These are phyloP conservation scores for Pseudocercospora pini-densiflorae DNA, from an alignment of 2,329 filamentous ascomycete genomes.

Conservation along the genomic window DNA sequence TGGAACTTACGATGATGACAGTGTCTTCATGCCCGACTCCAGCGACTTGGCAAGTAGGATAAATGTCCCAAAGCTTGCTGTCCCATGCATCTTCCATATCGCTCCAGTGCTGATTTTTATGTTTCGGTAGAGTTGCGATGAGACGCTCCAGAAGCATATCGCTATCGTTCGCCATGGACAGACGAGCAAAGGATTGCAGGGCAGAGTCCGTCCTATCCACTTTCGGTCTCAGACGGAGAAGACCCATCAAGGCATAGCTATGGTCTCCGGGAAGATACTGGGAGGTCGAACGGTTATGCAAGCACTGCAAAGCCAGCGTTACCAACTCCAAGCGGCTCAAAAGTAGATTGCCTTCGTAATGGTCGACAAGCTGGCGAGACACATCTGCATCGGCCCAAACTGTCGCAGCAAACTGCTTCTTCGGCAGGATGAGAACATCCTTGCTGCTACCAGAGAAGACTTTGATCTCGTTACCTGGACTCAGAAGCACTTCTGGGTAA, in stretches of 20 bases:
- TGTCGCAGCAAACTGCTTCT: slow-evolving; percentile 47
- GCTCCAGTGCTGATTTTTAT: slow-evolving; percentile 45
- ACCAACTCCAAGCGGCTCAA: slow-evolving; percentile 50
- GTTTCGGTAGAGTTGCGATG: slow-evolving; percentile 48
- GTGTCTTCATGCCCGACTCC: slow-evolving; percentile 50
- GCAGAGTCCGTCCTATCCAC: slow-evolving; percentile 47
- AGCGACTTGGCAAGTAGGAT: slow-evolving; percentile 48
- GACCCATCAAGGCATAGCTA: slow-evolving; percentile 54
- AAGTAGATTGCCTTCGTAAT: slow-evolving; percentile 50
- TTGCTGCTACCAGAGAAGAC: slow-evolving; percentile 40
- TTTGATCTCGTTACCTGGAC: slow-evolving; percentile 38
- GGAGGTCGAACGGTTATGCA: slow-evolving; percentile 45
- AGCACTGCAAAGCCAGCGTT: slow-evolving; percentile 46
- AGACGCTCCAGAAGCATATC: slow-evolving; percentile 52
- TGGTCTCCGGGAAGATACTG: slow-evolving; percentile 48
- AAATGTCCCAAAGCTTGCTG: slow-evolving; percentile 52
- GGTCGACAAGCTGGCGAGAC: slow-evolving; percentile 51
- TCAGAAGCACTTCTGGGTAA: slow-evolving; percentile 49
- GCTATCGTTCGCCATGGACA: slow-evolving; percentile 53
- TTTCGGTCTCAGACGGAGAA: slow-evolving; percentile 47
- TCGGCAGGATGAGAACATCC: slow-evolving; percentile 38
- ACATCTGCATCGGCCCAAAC: slow-evolving; percentile 48
- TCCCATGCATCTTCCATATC: slow-evolving; percentile 48
- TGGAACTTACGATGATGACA: slow-evolving; percentile 42
- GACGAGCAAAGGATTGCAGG: slow-evolving; percentile 54